phyloP scores from a whole-genome alignment of 352 stramenopile species.

The Pythium insidiosum region DNA sequence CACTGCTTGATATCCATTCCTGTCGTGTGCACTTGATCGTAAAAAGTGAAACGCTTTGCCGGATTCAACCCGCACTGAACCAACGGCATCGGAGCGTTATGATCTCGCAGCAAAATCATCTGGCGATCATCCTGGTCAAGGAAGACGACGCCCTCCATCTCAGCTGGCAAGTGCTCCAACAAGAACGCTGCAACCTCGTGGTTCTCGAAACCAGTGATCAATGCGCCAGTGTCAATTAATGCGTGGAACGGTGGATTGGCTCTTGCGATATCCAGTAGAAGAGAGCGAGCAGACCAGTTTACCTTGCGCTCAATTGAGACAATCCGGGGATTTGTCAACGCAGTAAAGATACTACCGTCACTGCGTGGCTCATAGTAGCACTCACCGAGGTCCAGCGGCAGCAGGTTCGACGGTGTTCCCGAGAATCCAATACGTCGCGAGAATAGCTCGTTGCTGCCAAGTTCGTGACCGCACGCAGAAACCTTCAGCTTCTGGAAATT shows the following conservation, averaged over 20 bases:
- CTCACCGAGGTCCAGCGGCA: constrained; percentile 97
- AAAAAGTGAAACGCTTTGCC: constrained; percentile 89
- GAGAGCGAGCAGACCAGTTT: constrained; percentile 67
- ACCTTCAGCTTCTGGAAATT: constrained; percentile 99
- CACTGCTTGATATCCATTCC: constrained; percentile 92
- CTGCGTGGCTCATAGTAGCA: constrained; percentile 98
- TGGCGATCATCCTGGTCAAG: constrained; percentile 84
- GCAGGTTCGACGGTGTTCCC: constrained; percentile 97
- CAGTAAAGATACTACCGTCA: constrained; percentile 98
- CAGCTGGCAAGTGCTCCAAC: constrained; percentile 52
- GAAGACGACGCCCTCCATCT: constrained; percentile 90
- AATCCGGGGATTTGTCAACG: constrained; percentile 92
- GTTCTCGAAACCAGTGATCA: constrained; percentile 90
- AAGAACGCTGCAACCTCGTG: constrained; percentile 82
- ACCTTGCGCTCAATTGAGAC: constrained; percentile 80
- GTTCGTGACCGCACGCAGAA: constrained; percentile 97
- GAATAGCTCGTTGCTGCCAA: constrained; percentile 98
- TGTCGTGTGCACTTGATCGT: constrained; percentile 92
- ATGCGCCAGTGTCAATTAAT: constrained; percentile 87
- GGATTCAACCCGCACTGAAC: constrained; percentile 81
- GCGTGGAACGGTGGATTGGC: constrained; percentile 72
- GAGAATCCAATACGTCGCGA: constrained; percentile 97
- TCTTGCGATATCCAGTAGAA: constrained; percentile 73
- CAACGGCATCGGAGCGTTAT: constrained; percentile 92
- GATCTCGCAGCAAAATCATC: constrained; percentile 92